These are phyloP conservation scores for Erythrophleum fordii DNA, from an alignment of 306 rosid genomes.

Conservation along the genomic window DNA sequence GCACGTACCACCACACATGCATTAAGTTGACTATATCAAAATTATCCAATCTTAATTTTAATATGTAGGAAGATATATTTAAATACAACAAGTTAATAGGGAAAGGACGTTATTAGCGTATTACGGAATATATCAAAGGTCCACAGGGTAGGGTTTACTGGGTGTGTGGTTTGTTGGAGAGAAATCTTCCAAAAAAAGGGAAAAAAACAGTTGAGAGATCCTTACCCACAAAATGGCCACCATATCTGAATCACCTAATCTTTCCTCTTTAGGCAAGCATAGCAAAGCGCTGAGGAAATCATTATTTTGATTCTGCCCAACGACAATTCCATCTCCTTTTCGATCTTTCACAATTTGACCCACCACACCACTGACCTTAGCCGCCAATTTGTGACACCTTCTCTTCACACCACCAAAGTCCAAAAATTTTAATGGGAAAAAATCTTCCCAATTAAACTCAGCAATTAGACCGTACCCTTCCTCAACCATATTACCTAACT, in stretches of 20 bases:
- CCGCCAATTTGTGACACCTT: slow-evolving; percentile 67
- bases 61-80: too few species aligned
- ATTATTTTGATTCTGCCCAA: slow-evolving; percentile 29
- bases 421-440: slow-evolving; percentile 63
- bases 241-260: slow-evolving; percentile 65
- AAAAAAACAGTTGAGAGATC: not conserved
- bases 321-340: slow-evolving; percentile 40
- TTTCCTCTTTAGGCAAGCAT: slow-evolving; percentile 66
- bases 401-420: slow-evolving; percentile 86
- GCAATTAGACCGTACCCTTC: slow-evolving; percentile 79
- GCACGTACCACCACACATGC: not conserved
- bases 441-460: slow-evolving; percentile 69
- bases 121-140: not conserved
- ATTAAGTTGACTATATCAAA: not conserved
- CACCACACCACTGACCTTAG: slow-evolving; percentile 55
- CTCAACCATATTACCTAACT: slow-evolving; percentile 60
- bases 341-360: slow-evolving; percentile 63
- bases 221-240: slow-evolving; percentile 85
- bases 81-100: not conserved
- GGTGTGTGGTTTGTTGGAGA: not conserved
- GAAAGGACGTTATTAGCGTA: not conserved
- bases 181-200: not conserved
- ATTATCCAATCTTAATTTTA: not conserved
- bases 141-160: not conserved
- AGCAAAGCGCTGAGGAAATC: slow-evolving; percentile 79